Evolutionary conservation across 371 early-diverging fungal genomes (phyloP).

Genomic region (Gilbertella persicaria): DNA sequence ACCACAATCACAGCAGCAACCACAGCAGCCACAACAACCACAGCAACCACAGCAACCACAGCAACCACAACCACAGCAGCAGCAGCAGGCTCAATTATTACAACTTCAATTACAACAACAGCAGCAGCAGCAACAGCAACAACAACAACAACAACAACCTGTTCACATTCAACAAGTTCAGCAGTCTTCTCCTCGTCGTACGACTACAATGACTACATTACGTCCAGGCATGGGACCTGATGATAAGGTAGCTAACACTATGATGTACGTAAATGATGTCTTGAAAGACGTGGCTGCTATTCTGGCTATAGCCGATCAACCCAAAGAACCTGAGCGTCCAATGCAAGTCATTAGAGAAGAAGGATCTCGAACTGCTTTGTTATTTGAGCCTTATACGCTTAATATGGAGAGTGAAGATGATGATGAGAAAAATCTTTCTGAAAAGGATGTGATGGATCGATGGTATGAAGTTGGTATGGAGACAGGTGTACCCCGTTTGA

Average conservation of each 20-base stretch:
- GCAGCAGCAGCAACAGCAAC: conserved; percentile 10
- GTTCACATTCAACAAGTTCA: background rate
- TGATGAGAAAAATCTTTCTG: background rate
- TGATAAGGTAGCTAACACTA: conserved; percentile 32
- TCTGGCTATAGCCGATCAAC: conserved; percentile 14
- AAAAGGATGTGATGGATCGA: conserved; percentile 6
- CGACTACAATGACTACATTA: conserved; percentile 1
- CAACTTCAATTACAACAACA: conserved; percentile 9
- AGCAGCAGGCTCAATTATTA: conserved; percentile 1
- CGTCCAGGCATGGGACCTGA: conserved; percentile 41
- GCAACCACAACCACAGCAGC: conserved; percentile 12
- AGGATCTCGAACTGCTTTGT: background rate
- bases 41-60: conserved; percentile 12
- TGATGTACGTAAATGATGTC: conserved; percentile 37
- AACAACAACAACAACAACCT: conserved; percentile 3
- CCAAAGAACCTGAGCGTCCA: background rate
- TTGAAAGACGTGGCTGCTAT: conserved; percentile 37
- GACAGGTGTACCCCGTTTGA: conserved; percentile 20
- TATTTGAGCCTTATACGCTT: conserved; percentile 18
- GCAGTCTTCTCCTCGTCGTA: background rate
- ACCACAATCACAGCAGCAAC: conserved; percentile 35
- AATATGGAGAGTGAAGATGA: conserved; percentile 4
- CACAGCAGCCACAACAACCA: conserved; percentile 25
- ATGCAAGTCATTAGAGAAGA: background rate
- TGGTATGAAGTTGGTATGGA: conserved; percentile 52